Evolutionary conservation across 208 protist genomes (phyloP).

Genomic region (Polymyxa betae): DNA sequence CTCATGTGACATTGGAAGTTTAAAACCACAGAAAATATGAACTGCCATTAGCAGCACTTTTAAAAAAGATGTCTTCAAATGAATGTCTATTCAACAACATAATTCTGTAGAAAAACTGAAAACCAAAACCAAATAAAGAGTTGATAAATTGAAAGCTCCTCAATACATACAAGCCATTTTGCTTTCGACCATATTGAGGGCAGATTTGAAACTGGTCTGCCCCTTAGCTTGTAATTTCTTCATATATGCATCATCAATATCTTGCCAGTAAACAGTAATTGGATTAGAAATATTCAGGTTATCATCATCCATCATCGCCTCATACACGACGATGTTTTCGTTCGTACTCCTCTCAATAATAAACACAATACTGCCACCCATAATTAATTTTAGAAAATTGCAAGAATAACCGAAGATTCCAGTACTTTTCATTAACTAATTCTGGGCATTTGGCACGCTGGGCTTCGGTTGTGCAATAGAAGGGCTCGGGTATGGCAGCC

Average conservation of each 20-base stretch:
- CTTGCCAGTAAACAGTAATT: constrained; percentile 30
- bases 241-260: constrained; percentile 38
- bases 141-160: not conserved
- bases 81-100: too few relatives aligned
- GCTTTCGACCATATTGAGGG: constrained; percentile 34
- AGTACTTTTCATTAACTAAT: constrained; percentile 30
- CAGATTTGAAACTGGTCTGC: not conserved
- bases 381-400: not conserved
- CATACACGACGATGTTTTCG: constrained; percentile 30
- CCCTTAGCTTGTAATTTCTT: constrained; percentile 21
- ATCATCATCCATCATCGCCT: not conserved
- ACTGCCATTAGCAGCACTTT: too few relatives aligned
- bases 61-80: too few relatives aligned
- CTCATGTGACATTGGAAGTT: too few relatives aligned
- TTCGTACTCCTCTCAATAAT: constrained; percentile 49
- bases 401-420: not conserved
- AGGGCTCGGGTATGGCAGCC: not conserved
- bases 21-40: too few relatives aligned
- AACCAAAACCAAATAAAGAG: not conserved
- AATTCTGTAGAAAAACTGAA: too few relatives aligned
- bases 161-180: constrained; percentile 32
- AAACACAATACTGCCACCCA: constrained; percentile 33
- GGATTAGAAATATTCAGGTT: constrained; percentile 7
- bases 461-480: not conserved
- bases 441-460: constrained; percentile 30